Evolutionary conservation across 805 yeast species (phyloP), one percentile per base, ranked within the genome.

Genomic region (Cyberlindnera xylosilytica): DNA sequence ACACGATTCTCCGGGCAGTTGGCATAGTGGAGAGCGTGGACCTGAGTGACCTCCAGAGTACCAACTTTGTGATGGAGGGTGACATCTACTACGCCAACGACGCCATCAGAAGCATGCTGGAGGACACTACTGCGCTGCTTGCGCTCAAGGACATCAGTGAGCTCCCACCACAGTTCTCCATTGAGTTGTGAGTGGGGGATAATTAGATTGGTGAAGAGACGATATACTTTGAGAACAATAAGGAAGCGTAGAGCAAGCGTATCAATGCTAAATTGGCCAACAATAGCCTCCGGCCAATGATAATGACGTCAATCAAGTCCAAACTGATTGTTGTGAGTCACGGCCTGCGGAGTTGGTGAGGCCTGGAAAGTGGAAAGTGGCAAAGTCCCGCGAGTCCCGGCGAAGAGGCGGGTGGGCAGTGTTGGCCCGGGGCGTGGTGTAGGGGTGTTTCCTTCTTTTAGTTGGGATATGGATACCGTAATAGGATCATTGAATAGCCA

Each of bases 81-180:
- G 18, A 22, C 4, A 10, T 11, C 4, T 22, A 8, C 27, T 51
- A 42, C 35, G 44, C 45, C n/a, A 45, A 39, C 12, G 31, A 31
- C 15, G 44, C 37, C 16, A 27, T 53, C 20, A 44, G 38, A 9
- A 36, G 38, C 10, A 30, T 46, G 12, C 24, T 52, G 18, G 51
- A 51, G 8, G 41, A 47, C 26, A 28, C 28, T 15, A 20, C 22
- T 11, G n/a, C 36, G 17, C 4, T 39, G 15, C 23, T 27, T 9
- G 44, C 42, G 2, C 22, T 49, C 35, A 41, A 19, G 15, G 52
- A 49, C 32, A 33, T 44, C n/a, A 39, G 28, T 5, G 46, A 37
- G 32, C 9, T 42, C 29, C 23, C 35, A 8, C 41, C 44, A 5
- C 41, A 12, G 31, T 43, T 32, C 28, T 24, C 22, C 23, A 35